Evolutionary conservation across 2,329 filamentous ascomycete species (phyloP).

Genomic region (Exophiala sp.): DNA sequence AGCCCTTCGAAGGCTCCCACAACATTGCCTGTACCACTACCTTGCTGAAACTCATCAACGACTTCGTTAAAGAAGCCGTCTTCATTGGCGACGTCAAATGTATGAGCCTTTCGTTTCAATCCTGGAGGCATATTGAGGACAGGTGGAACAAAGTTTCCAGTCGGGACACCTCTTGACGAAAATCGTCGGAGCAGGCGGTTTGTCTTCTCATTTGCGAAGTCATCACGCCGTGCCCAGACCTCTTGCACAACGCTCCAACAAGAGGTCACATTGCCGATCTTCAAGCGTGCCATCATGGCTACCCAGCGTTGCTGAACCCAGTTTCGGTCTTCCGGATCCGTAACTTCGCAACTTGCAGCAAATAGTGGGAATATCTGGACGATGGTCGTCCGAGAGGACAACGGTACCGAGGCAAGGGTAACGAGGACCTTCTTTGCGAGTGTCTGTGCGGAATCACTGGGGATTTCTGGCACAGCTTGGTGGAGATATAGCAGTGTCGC

Average conservation of each 20-base stretch:
- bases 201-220: conserved; percentile 43
- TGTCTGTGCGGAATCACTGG: conserved; percentile 54
- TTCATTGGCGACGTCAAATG: conserved; percentile 2
- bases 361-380: conserved; percentile 68
- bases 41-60: not conserved
- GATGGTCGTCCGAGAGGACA: conserved; percentile 60
- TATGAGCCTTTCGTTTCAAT: conserved; percentile 19
- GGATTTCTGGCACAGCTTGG: conserved; percentile 66
- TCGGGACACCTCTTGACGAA: conserved; percentile 46
- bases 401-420: conserved; percentile 61
- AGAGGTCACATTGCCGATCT: conserved; percentile 65
- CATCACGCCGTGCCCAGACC: conserved; percentile 63
- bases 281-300: conserved; percentile 58
- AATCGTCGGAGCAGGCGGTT: conserved; percentile 29
- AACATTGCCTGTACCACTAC: not conserved
- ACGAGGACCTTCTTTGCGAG: conserved; percentile 61
- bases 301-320: conserved; percentile 64
- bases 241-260: conserved; percentile 63
- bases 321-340: conserved; percentile 56
- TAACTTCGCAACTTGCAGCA: conserved; percentile 63
- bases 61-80: conserved; percentile 6
- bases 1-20: not conserved
- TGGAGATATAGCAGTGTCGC: conserved; percentile 65
- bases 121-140: conserved; percentile 20
- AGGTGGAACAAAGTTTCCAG: conserved; percentile 20